A percentile compares a stretch with the other conserved stretches of the same genome.
Conservation (phyloP, 2,329 filamentous ascomycete species). For the Ascosphaera apis region DNA sequence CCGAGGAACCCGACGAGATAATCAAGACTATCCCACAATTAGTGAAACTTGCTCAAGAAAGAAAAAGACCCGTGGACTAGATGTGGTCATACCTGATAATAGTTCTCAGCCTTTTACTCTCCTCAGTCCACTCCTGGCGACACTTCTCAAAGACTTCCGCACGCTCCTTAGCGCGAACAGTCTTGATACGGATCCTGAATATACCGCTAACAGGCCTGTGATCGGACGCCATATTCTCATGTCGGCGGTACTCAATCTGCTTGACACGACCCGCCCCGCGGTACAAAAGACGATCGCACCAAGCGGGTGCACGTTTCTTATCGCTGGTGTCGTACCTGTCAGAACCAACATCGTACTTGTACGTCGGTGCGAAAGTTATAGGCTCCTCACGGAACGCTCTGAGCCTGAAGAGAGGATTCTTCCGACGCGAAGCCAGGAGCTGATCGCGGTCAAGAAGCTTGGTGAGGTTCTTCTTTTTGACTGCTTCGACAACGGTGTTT, state of each 20-base stretch:
- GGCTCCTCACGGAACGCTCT: slow-evolving; percentile 75
- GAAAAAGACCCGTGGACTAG: neutral
- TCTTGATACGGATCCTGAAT: slow-evolving; percentile 70
- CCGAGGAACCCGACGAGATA: slow-evolving; percentile 42
- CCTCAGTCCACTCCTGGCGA: slow-evolving; percentile 48
- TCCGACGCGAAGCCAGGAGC: slow-evolving; percentile 64
- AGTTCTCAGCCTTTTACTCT: slow-evolving; percentile 42
- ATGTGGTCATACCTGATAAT: slow-evolving; percentile 47
- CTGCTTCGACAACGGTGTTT: slow-evolving; percentile 69
- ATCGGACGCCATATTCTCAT: slow-evolving; percentile 78
- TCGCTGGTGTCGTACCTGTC: slow-evolving; percentile 88
- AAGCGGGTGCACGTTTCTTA: slow-evolving; percentile 81
- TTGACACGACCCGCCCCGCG: slow-evolving; percentile 59
- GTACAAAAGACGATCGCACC: slow-evolving; percentile 89
- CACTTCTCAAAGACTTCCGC: slow-evolving; percentile 47
- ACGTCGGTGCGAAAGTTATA: slow-evolving; percentile 84
- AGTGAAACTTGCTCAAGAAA: neutral
- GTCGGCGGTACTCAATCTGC: slow-evolving; percentile 67
- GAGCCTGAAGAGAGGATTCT: slow-evolving; percentile 73
- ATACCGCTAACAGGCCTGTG: slow-evolving; percentile 75
- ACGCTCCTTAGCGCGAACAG: slow-evolving; percentile 44
- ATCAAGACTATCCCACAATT: slow-evolving; percentile 28
- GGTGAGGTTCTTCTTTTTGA: slow-evolving; percentile 55
- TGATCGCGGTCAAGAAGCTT: slow-evolving; percentile 90
- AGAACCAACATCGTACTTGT: slow-evolving; percentile 94